Conservation (phyloP, 768 basidiomycete genomes). For the Boletus rubescentipes region DNA sequence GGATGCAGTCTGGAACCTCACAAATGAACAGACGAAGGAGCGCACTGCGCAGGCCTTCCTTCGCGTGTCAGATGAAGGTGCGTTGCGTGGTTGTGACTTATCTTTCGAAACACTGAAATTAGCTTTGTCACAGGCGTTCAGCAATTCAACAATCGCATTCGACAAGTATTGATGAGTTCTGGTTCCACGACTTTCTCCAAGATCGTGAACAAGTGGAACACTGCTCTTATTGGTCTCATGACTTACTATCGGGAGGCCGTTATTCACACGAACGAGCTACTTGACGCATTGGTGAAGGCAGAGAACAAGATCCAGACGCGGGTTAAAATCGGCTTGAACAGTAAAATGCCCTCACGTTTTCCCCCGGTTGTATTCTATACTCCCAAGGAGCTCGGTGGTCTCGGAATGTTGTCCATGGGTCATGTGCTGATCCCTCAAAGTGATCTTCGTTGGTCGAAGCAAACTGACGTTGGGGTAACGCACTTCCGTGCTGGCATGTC, state of each 20-base stretch:
- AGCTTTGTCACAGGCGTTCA: constrained; percentile 62
- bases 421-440: constrained; percentile 98
- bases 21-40: constrained; percentile 96
- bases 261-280: constrained; percentile 93
- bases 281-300: constrained; percentile 95
- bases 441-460: constrained; percentile 96
- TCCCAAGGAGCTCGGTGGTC: constrained; percentile 96
- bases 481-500: constrained; percentile 99
- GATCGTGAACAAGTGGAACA: constrained; percentile 99
- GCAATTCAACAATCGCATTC: constrained; percentile 96
- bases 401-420: constrained; percentile 99
- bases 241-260: constrained; percentile 98
- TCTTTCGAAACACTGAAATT: not conserved
- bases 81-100: constrained; percentile 1
- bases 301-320: constrained; percentile 99
- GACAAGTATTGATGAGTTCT: constrained; percentile 97
- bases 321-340: constrained; percentile 99
- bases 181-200: constrained; percentile 99
- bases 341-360: constrained; percentile 99
- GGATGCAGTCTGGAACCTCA: constrained; percentile 95
- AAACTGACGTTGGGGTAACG: constrained; percentile 95
- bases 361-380: constrained; percentile 96
- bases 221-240: constrained; percentile 92
- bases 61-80: constrained; percentile 93
- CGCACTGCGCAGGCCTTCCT: constrained; percentile 97